Evolutionary conservation across 179 eudicot genomes (phyloP).

Genomic region (Vitellaria paradoxa): DNA sequence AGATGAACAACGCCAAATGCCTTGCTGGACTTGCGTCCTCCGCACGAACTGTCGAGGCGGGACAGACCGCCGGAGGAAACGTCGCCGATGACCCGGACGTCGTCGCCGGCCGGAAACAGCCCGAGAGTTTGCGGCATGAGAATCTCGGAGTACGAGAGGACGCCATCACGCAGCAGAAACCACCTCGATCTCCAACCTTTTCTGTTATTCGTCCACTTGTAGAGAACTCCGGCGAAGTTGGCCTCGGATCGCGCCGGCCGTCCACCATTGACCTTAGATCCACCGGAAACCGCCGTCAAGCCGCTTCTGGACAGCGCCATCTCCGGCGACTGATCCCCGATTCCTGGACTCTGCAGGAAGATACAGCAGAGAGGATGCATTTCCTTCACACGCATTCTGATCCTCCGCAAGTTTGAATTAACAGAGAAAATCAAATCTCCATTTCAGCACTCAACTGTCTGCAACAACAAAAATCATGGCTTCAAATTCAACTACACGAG

Average conservation of each 20-base stretch:
- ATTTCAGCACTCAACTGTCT: not conserved
- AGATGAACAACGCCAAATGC: constrained; percentile 54
- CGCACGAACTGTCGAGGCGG: constrained; percentile 30
- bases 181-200: constrained; percentile 95
- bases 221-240: constrained; percentile 62
- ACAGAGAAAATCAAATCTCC: not conserved
- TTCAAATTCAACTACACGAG: not conserved
- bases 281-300: constrained; percentile 25
- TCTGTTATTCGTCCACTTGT: constrained; percentile 86
- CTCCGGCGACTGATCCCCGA: constrained; percentile 49
- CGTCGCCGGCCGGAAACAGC: constrained; percentile 28
- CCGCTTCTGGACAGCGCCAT: constrained; percentile 33
- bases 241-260: constrained; percentile 30
- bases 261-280: constrained; percentile 49
- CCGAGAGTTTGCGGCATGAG: constrained; percentile 35
- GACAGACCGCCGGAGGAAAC: constrained; percentile 25
- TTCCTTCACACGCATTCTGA: constrained; percentile 70
- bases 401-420: not conserved
- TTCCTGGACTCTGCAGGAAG: constrained; percentile 46
- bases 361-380: constrained; percentile 88
- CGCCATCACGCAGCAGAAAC: constrained; percentile 75
- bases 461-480: no score
- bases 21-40: constrained; percentile 27
- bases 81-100: constrained; percentile 62
- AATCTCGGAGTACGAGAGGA: constrained; percentile 66